These are phyloP conservation scores for Pythium inflatum DNA, from an alignment of 352 stramenopile species.

Conservation along the genomic window DNA sequence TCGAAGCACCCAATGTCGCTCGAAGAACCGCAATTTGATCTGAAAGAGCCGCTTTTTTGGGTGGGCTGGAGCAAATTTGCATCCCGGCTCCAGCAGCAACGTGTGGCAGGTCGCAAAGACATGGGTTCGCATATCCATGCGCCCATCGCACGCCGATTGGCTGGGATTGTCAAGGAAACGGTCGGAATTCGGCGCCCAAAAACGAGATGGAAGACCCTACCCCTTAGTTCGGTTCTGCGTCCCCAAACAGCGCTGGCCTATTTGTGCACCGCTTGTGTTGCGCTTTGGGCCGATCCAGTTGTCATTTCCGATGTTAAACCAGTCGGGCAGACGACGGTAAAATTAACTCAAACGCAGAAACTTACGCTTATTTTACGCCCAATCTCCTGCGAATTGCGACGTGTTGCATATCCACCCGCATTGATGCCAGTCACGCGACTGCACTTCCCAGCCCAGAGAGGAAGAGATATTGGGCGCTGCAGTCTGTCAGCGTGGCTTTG, in stretches of 20 bases:
- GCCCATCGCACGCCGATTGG: slow-evolving; percentile 24
- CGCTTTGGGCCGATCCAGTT: neutral
- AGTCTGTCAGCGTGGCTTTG: too few species aligned
- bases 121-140: slow-evolving; percentile 36
- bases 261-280: neutral
- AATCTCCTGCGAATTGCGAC: slow-evolving; percentile 3
- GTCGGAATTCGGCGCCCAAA: slow-evolving; percentile 11
- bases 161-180: slow-evolving; percentile 34
- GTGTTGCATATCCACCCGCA: slow-evolving; percentile 21
- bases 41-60: neutral
- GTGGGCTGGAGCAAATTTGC: neutral
- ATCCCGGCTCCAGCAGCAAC: neutral
- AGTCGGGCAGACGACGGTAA: slow-evolving; percentile 18
- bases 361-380: slow-evolving; percentile 16
- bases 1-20: too few species aligned
- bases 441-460: too few species aligned
- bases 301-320: slow-evolving; percentile 27
- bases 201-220: slow-evolving; percentile 24
- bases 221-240: slow-evolving; percentile 13
- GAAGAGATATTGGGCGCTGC: too few species aligned
- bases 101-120: slow-evolving; percentile 31
- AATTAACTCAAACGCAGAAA: slow-evolving; percentile 30
- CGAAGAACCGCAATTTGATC: neutral
- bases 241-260: neutral
- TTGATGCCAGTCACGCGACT: too few species aligned